These are phyloP conservation scores for Hysterangium stoloniferum DNA, from an alignment of 768 basidiomycete genomes.

Conservation along the genomic window DNA sequence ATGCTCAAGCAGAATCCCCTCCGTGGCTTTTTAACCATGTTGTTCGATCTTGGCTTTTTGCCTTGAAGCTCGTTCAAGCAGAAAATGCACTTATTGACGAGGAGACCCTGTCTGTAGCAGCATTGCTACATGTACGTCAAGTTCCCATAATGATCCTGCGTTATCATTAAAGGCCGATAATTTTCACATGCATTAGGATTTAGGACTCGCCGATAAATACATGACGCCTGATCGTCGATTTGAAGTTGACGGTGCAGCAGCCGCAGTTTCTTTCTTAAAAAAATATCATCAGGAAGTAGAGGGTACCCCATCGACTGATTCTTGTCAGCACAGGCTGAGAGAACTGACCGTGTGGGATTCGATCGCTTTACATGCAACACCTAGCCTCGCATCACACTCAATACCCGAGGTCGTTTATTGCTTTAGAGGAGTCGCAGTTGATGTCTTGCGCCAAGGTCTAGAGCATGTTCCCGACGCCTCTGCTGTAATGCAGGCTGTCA, in stretches of 20 bases:
- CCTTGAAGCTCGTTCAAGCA: neutral
- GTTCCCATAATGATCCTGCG: neutral
- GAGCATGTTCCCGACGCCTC: neutral
- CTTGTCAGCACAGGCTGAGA: neutral
- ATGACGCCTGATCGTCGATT: conserved; percentile 17
- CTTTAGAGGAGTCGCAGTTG: neutral
- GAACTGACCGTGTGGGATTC: conserved; percentile 9
- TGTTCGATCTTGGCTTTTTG: neutral
- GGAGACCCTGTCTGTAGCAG: neutral
- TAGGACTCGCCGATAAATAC: neutral
- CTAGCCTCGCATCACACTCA: neutral
- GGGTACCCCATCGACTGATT: no score
- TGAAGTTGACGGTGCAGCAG: conserved; percentile 24
- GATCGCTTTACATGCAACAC: conserved; percentile 11
- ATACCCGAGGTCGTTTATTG: neutral
- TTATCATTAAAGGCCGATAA: neutral
- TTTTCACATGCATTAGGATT: neutral
- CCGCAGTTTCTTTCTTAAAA: conserved; percentile 4
- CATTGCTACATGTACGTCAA: neutral
- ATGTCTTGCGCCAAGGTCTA: neutral
- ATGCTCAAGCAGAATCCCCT: neutral
- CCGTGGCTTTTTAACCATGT: neutral
- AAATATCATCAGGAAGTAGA: neutral
- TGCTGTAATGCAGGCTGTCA: neutral
- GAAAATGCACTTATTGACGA: neutral